Evolutionary conservation across 2,329 filamentous ascomycete genomes (phyloP).

Genomic region (Epichloe scottii): DNA sequence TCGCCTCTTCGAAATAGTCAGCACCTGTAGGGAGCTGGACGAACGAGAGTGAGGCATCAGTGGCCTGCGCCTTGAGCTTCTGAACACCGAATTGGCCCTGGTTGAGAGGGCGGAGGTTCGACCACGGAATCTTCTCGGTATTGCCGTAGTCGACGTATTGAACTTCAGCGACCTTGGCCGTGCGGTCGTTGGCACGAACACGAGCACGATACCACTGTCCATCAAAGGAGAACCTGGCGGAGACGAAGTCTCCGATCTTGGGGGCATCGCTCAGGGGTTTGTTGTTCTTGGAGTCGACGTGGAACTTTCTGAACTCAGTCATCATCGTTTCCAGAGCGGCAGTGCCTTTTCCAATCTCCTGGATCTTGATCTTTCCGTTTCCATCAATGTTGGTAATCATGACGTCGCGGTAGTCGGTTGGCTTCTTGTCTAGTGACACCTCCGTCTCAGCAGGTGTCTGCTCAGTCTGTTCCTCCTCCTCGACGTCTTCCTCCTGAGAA

Average conservation of each 20-base stretch:
- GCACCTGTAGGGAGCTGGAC: slow-evolving; percentile 72
- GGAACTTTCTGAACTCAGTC: slow-evolving; percentile 83
- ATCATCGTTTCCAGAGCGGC: slow-evolving; percentile 76
- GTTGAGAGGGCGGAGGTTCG: slow-evolving; percentile 66
- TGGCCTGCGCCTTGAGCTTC: slow-evolving; percentile 76
- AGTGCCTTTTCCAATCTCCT: slow-evolving; percentile 79
- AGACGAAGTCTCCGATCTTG: slow-evolving; percentile 83
- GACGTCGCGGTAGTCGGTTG: slow-evolving; percentile 80
- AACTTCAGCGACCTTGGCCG: slow-evolving; percentile 78
- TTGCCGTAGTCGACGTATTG: slow-evolving; percentile 96
- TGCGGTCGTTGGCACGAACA: slow-evolving; percentile 83
- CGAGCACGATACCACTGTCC: slow-evolving; percentile 90
- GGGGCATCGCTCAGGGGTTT: slow-evolving; percentile 61
- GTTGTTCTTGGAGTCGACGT: slow-evolving; percentile 71
- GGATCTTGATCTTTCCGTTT: slow-evolving; percentile 74
- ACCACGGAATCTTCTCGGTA: slow-evolving; percentile 78
- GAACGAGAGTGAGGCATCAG: slow-evolving; percentile 78
- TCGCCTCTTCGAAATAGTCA: slow-evolving; percentile 75
- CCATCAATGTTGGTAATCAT: slow-evolving; percentile 82
- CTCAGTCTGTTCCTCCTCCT: slow-evolving; percentile 36
- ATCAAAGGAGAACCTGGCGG: slow-evolving; percentile 81
- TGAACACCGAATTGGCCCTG: slow-evolving; percentile 66
- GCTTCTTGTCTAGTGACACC: slow-evolving; percentile 51
- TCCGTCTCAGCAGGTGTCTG: slow-evolving; percentile 37
- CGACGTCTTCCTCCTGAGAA: slow-evolving; percentile 60